Evolutionary conservation across 2,329 filamentous ascomycete species (phyloP), one percentile per base, ranked within the genome.

Genomic region (Fusarium pilosicola): DNA sequence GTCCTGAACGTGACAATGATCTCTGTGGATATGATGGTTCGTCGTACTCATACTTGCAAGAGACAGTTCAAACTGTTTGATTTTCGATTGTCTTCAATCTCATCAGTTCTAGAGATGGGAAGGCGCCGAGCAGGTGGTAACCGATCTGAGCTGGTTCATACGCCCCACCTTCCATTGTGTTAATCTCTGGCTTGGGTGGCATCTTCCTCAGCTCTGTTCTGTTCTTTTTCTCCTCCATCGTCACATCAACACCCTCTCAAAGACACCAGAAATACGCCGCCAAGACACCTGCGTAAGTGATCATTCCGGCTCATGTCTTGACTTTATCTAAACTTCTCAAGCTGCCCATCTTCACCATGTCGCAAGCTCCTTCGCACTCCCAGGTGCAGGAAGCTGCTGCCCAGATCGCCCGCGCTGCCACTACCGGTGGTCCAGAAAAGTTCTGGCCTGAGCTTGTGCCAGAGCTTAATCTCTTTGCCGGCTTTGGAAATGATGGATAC

Each of bases 221-320:
- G 5, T 12, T 18, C 42, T 45, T 20, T 14, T 26, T 6, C 24
- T 26, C 24, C 13, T 18, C 17, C 17, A 13, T 26, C 24, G 12
- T 20, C 24, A 45, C 17, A 45, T 13, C 24, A 20, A 26, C 24
- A 5, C 11, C 7, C 24, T 26, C 24, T 13, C 17, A 26, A 26
- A 9, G 7, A 5, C 7, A 2, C 17, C 42, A 0, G 11, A 44
- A 12, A 7, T 5, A 42, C 11, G 7, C 11, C 6, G 9, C 41
- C 17, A 24, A 0, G 32, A 15, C 6, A 2, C 6, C 41, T 6
- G 7, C 5, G 17, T 26, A 45, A 26, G 24, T 45, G 12, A 26
- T 26, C 0, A 26, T 9, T 4, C 5, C 17, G 1, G 7, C 17
- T 13, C 11, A 2, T 4, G 7, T 26, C 24, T 20, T 45, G 1